Evolutionary conservation across 768 basidiomycete species (phyloP).

Genomic region (Hysterangium stoloniferum): DNA sequence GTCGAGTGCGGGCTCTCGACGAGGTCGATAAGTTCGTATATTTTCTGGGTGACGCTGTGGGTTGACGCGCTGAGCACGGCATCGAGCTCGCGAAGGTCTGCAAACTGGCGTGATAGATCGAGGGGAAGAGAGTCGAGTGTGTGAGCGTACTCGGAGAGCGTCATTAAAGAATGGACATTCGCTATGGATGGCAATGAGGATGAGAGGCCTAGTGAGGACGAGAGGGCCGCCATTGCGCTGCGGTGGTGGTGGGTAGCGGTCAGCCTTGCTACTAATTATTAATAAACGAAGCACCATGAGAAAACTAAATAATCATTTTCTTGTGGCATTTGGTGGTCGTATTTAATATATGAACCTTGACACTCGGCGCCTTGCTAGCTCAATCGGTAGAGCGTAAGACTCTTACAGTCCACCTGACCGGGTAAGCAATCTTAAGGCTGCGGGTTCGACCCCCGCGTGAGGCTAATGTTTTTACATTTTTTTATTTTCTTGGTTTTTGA

Average conservation of each 20-base stretch:
- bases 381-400: too few relatives aligned
- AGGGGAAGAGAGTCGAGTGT: slow-evolving; percentile 89
- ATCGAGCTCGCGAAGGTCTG: slow-evolving; percentile 96
- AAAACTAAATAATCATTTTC: too few relatives aligned
- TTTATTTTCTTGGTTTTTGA: too few relatives aligned
- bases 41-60: slow-evolving; percentile 70
- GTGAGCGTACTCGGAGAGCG: slow-evolving; percentile 82
- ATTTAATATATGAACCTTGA: too few relatives aligned
- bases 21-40: slow-evolving; percentile 65
- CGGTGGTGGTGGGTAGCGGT: not conserved
- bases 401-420: too few relatives aligned
- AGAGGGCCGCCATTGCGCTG: not conserved
- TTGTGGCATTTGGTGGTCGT: too few relatives aligned
- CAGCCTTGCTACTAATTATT: too few relatives aligned
- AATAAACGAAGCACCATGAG: too few relatives aligned
- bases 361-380: too few relatives aligned
- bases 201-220: not conserved
- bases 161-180: slow-evolving; percentile 42
- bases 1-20: slow-evolving; percentile 53
- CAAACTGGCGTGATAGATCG: slow-evolving; percentile 90
- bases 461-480: too few relatives aligned
- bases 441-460: too few relatives aligned
- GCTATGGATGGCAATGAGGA: not conserved
- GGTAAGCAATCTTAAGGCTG: too few relatives aligned
- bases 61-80: slow-evolving; percentile 92